Evolutionary conservation across 2,329 filamentous ascomycete genomes (phyloP).

Genomic region (Trichophyton schoenleinii): DNA sequence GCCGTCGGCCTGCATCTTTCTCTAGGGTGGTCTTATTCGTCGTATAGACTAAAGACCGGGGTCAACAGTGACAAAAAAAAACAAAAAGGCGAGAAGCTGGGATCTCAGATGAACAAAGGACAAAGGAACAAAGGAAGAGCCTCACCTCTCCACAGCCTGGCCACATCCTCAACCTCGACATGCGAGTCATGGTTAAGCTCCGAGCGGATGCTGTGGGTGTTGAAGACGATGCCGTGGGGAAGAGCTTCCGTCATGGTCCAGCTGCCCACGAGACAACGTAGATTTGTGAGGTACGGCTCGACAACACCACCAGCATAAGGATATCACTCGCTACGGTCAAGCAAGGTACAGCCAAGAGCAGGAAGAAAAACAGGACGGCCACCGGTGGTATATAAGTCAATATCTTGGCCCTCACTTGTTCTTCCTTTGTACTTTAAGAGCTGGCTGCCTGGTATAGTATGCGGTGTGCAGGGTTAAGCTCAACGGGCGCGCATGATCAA

Average conservation of each 20-base stretch:
- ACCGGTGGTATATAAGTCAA: background rate
- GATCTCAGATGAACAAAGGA: no score
- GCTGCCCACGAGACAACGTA: background rate
- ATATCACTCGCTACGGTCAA: background rate
- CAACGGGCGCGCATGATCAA: conserved; percentile 4
- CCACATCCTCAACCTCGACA: conserved; percentile 31
- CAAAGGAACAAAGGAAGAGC: conserved; percentile 5
- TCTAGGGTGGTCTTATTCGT: conserved; percentile 33
- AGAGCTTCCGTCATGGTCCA: conserved; percentile 28
- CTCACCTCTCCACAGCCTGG: conserved; percentile 39
- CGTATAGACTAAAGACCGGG: conserved; percentile 31
- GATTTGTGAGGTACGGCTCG: background rate
- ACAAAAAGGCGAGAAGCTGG: conserved; percentile 5
- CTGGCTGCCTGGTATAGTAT: background rate
- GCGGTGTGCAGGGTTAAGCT: background rate
- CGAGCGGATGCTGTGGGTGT: conserved; percentile 25
- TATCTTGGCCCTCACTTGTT: background rate
- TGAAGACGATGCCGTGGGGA: conserved; percentile 29
- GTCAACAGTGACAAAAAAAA: conserved; percentile 7
- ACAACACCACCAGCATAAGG: background rate
- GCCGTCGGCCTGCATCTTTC: conserved; percentile 29
- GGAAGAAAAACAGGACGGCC: background rate
- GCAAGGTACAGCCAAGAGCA: background rate
- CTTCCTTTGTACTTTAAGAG: background rate
- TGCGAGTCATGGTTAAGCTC: conserved; percentile 26